These are phyloP conservation scores for Fragaria iinumae DNA, from an alignment of 306 rosid species.

Conservation along the genomic window DNA sequence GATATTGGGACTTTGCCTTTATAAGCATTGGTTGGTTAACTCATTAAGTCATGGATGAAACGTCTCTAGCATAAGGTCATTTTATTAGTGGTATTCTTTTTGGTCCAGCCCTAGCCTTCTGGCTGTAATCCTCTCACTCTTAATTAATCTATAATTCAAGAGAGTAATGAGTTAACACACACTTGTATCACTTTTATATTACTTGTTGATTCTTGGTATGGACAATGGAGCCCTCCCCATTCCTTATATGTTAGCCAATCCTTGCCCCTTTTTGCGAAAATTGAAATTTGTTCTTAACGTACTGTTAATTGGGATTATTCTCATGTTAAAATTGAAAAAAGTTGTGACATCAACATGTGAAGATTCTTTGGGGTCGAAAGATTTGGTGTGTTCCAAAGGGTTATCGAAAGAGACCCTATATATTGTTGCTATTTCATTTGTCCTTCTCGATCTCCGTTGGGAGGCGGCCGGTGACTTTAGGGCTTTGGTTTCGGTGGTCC, in stretches of 20 bases:
- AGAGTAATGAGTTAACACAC: slow-evolving; percentile 10
- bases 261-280: slow-evolving; percentile 22
- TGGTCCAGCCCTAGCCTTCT: neutral
- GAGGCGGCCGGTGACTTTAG: too few relatives aligned
- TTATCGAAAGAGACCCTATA: too few relatives aligned
- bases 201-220: slow-evolving; percentile 28
- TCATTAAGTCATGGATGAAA: slow-evolving; percentile 86
- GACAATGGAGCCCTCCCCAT: slow-evolving; percentile 18
- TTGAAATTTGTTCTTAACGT: neutral
- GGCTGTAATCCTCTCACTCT: slow-evolving; percentile 16
- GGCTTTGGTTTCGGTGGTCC: too few relatives aligned
- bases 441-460: too few relatives aligned
- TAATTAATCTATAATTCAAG: neutral
- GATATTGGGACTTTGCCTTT: slow-evolving; percentile 43
- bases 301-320: neutral
- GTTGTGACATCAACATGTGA: neutral
- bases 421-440: too few relatives aligned
- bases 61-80: slow-evolving; percentile 60
- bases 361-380: too few relatives aligned
- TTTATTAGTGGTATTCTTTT: slow-evolving; percentile 20
- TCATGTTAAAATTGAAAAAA: neutral
- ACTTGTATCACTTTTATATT: slow-evolving; percentile 13
- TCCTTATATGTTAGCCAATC: slow-evolving; percentile 18
- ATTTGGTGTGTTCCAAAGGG: too few relatives aligned
- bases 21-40: slow-evolving; percentile 77